Percentiles rank a stretch among this genome's conserved stretches.
Evolutionary conservation across 1,284 basidiomycete genomes (phyloP).

Genomic region (Coriolopsis trogii): DNA sequence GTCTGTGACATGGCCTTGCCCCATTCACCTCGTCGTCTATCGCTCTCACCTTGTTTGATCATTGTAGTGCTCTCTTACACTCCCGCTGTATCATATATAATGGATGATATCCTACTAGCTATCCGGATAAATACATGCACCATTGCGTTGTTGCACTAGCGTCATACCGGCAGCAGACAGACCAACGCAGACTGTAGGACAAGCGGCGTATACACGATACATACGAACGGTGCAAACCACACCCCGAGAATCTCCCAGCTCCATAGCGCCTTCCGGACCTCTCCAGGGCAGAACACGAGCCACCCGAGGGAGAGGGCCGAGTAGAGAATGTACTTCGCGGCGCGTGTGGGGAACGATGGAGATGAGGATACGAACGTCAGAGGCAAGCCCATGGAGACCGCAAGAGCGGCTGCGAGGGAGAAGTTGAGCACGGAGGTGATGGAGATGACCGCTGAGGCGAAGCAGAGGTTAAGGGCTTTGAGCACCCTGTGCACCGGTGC

Average conservation of each 20-base stretch:
- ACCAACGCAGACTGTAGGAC: conserved; percentile 69
- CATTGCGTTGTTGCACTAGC: background rate
- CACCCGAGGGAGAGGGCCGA: conserved; percentile 57
- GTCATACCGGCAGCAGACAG: conserved; percentile 43
- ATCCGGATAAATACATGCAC: background rate
- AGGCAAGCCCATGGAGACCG: conserved; percentile 62
- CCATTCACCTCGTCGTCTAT: background rate
- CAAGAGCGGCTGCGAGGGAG: conserved; percentile 76
- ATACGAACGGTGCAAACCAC: conserved; percentile 79
- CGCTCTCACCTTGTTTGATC: background rate
- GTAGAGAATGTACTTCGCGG: conserved; percentile 48
- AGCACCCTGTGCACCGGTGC: conserved; percentile 56
- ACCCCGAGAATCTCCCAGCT: conserved; percentile 73
- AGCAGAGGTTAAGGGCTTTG: conserved; percentile 73
- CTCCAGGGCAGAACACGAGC: conserved; percentile 47
- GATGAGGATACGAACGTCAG: conserved; percentile 50
- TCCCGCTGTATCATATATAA: background rate
- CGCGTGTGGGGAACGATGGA: conserved; percentile 26
- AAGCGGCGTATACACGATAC: conserved; percentile 70
- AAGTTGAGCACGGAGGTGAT: conserved; percentile 89
- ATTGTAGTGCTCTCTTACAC: background rate
- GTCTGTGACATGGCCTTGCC: background rate
- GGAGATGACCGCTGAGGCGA: conserved; percentile 83
- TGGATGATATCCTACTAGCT: background rate
- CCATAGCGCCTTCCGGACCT: conserved; percentile 55